Evolutionary conservation across 2,329 filamentous ascomycete species (phyloP), one percentile per base, ranked within the genome.

Genomic region (Macroventuria anomochaeta): DNA sequence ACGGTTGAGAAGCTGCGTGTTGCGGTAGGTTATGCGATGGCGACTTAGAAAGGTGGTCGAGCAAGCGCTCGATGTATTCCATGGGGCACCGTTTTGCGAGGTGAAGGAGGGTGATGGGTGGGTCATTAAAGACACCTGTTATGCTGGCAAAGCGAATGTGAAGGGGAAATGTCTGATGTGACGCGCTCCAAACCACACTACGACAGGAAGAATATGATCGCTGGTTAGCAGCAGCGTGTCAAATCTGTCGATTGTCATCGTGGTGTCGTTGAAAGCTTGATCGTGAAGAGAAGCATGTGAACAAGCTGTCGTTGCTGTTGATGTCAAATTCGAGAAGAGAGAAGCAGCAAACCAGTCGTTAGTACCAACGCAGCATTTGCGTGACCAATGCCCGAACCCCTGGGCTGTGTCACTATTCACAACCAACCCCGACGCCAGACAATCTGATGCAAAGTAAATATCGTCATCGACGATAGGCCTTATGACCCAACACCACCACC

Each of bases 21-120:
- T 17, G 21, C 7, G 26, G 15, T 36, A 7, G 18, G 10, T 10
- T 8, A 2, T 12, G 38, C 11, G 29, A 7, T 20, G 23, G 18
- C 3, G 18, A 44, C 11, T n/a, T 36, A 7, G 43, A 40, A 31
- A 15, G 21, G 8, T 29, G 17, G 17, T 44, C 15, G 29, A 56
- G 32, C 2, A 52, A 20, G 23, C 48, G 47, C 31, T 53, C 53
- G 28, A 53, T 46, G 41, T 56, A 53, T 37, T 56, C 48, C 53
- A 56, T 56, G 3, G n/a, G 21, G 20, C n/a, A 5, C 2, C n/a
- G 39, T 31, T 31, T 18, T 17, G 20, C 18, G 11, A 53, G 8
- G 51, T 49, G 51, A 54, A 54, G 23, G 15, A 5, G 20, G 7
- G 7, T 20, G 39, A 33, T 17, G n/a, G 20, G 21, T 15, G 29